Base-by-base conservation (phyloP, 371 early-diverging fungal genomes). In the Rhizomucor pusillus region DNA sequence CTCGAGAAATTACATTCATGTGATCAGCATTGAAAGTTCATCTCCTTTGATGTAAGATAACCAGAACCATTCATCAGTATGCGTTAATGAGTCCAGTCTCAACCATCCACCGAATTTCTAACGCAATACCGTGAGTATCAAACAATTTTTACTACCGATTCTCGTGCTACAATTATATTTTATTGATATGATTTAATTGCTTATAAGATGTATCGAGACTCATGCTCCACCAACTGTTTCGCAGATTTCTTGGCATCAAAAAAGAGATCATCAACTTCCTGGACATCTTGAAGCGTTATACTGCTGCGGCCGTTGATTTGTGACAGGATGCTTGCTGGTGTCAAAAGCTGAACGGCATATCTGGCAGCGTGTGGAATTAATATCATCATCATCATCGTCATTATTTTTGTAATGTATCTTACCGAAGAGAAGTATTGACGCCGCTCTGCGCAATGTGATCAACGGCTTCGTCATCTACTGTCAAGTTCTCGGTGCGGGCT, bases 331-430 rank as follows among this genome's bases (percentile, higher is more conserved):
- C 79, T 90, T 29, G 95, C 87, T 1, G 97, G 97, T 7, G 96
- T 94, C 34, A 99, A 79, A 36, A 99, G 80, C 79, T 99, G 99
- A 63, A 99, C 94, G n/a, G 96, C 93, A 62, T 97, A 98, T 66
- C 98, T 66, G 88, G 44, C 5, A 39, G 34, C 22, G 34, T 50
- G 43, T 37, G 44, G 45, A 41, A 19, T 36, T 29, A 45, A 43
- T 24, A 56, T 3, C 47, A 47, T 29, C 47, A 33, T 47, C 18
- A 9, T 40, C 43, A 13, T 52, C 34, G 19, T n/a, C n/a, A n/a
- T n/a, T n/a, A n/a, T n/a, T n/a, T 62, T 52, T 14, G 10, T 33
- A 14, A 47, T 16, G 18, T 11, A 10, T 11, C 20, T 50, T 57
- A 72, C 69, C 68, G 70, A 72, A 91, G 73, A 23, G 92, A 95